Evolutionary conservation across 306 rosid genomes (phyloP).

Genomic region (Coriaria nepalensis): DNA sequence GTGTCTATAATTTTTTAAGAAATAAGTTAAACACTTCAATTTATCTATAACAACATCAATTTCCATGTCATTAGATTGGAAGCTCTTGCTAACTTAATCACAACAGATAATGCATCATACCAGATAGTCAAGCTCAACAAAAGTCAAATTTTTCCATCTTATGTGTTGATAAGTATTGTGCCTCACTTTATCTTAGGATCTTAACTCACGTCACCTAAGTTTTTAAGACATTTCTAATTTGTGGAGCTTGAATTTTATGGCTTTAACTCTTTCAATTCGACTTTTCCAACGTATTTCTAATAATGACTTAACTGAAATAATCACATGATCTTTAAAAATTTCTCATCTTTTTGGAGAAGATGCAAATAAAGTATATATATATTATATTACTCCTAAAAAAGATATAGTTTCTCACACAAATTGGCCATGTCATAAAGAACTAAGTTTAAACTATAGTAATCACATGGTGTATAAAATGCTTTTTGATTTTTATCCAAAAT

Average conservation of each 20-base stretch:
- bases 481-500: background rate
- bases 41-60: no score
- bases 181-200: background rate
- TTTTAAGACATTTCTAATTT: background rate
- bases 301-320: background rate
- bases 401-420: background rate
- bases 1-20: no score
- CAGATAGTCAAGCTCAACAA: no score
- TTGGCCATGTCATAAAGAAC: background rate
- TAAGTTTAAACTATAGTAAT: slow-evolving; percentile 2
- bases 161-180: background rate
- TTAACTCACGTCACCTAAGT: background rate
- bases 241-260: background rate
- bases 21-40: no score
- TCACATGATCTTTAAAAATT: slow-evolving; percentile 1
- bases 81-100: no score
- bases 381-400: background rate
- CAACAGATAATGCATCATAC: no score
- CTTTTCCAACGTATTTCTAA: slow-evolving; percentile 8
- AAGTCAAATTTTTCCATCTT: no score
- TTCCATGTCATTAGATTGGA: background rate
- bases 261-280: slow-evolving; percentile 1
- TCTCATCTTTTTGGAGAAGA: background rate
- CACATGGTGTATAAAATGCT: slow-evolving; percentile 3
- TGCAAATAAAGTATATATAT: slow-evolving; percentile 1